phyloP scores from a whole-genome alignment of 345 rosid species.

The Brassica carinata region DNA sequence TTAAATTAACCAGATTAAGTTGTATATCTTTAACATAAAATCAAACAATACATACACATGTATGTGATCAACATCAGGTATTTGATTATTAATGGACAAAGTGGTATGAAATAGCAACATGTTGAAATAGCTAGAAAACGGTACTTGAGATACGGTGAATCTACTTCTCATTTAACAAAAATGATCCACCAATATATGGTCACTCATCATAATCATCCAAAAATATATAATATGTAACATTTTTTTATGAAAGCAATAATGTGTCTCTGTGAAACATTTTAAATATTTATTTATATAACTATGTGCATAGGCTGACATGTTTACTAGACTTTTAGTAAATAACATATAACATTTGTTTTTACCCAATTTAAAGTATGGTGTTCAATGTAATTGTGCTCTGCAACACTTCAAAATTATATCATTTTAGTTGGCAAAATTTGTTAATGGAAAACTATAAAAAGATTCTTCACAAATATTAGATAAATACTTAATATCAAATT shows the following conservation, averaged over 20 bases:
- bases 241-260: constrained; percentile 10
- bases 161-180: constrained; percentile 12
- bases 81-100: constrained; percentile 23
- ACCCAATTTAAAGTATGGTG: constrained; percentile 27
- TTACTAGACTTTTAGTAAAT: constrained; percentile 10
- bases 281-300: constrained; percentile 1
- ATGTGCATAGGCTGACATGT: constrained; percentile 21
- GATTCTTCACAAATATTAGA: too few species aligned
- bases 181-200: constrained; percentile 23
- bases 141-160: constrained; percentile 33
- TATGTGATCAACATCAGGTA: neutral
- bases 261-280: constrained; percentile 1
- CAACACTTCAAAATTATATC: neutral
- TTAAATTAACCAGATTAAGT: neutral
- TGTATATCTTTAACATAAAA: constrained; percentile 1
- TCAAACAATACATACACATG: constrained; percentile 1
- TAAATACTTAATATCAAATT: too few species aligned
- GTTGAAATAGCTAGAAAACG: constrained; percentile 32
- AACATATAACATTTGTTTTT: constrained; percentile 21
- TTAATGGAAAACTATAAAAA: too few species aligned
- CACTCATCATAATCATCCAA: constrained; percentile 28
- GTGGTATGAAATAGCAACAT: constrained; percentile 26
- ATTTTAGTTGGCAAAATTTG: neutral
- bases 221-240: neutral
- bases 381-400: constrained; percentile 5